These are phyloP conservation scores for Metschnikowia anglica DNA, from an alignment of 805 yeast genomes.

Conservation along the genomic window DNA sequence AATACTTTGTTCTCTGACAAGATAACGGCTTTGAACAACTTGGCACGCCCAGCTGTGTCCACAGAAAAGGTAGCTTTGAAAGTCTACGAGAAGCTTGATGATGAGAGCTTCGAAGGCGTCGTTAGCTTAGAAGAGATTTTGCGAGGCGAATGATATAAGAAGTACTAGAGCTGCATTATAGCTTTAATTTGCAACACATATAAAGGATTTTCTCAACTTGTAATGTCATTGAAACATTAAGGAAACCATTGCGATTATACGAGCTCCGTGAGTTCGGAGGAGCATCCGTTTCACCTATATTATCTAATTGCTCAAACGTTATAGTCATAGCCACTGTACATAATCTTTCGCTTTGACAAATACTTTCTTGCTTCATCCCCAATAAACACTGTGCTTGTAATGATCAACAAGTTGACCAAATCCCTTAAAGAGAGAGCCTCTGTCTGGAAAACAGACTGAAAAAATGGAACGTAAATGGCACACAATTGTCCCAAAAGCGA, in stretches of 20 bases:
- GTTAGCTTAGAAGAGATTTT: conserved; percentile 51
- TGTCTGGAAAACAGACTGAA: conserved; percentile 91
- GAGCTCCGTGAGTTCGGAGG: neutral
- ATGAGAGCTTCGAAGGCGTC: conserved; percentile 53
- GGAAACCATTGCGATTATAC: no score
- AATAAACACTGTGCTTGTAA: conserved; percentile 80
- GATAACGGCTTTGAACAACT: conserved; percentile 27
- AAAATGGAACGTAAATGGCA: conserved; percentile 90
- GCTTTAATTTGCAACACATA: neutral
- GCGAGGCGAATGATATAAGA: neutral
- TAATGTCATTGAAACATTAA: no score
- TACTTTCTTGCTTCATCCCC: conserved; percentile 81
- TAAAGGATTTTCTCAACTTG: no score
- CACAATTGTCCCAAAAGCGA: conserved; percentile 88
- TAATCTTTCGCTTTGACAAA: conserved; percentile 25
- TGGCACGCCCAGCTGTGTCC: conserved; percentile 61
- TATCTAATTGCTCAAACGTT: conserved; percentile 13
- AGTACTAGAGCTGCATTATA: neutral
- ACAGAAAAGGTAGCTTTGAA: conserved; percentile 68
- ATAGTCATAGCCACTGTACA: conserved; percentile 16
- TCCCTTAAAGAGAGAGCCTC: conserved; percentile 80
- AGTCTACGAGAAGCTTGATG: conserved; percentile 54
- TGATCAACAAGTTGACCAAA: conserved; percentile 54
- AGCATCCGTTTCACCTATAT: neutral
- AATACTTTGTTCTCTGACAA: conserved; percentile 38